These are phyloP conservation scores for Petasospora fabianii DNA, from an alignment of 1,139 yeast species.

Conservation along the genomic window DNA sequence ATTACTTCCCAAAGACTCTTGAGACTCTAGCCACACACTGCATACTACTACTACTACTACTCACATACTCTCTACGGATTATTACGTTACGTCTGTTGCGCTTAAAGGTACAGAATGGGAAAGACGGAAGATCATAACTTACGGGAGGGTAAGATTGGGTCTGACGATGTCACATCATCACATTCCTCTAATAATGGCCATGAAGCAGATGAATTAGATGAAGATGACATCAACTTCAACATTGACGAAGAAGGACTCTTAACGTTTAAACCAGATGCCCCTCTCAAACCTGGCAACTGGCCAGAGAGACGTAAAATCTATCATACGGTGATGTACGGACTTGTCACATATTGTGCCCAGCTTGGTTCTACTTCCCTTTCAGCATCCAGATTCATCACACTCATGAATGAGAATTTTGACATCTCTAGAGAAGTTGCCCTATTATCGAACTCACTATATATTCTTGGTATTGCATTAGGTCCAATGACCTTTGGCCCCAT, in stretches of 20 bases:
- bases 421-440: constrained; percentile 33
- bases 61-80: too few species aligned
- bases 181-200: constrained; percentile 4
- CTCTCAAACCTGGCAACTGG: constrained; percentile 37
- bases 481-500: constrained; percentile 43
- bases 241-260: constrained; percentile 16
- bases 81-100: too few species aligned
- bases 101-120: constrained; percentile 6
- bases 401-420: constrained; percentile 33
- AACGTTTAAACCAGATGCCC: constrained; percentile 26
- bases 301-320: constrained; percentile 30
- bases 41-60: too few species aligned
- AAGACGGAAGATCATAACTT: constrained; percentile 4
- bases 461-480: constrained; percentile 42
- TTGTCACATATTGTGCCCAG: constrained; percentile 42
- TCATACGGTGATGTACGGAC: constrained; percentile 40
- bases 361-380: constrained; percentile 39
- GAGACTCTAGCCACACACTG: too few species aligned
- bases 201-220: not conserved
- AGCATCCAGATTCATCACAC: constrained; percentile 26
- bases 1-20: too few species aligned
- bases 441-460: constrained; percentile 45
- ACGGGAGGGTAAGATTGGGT: not conserved
- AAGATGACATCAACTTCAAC: constrained; percentile 6
- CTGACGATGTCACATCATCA: constrained; percentile 2